These are phyloP conservation scores for Calonectria montana DNA, from an alignment of 2,329 filamentous ascomycete species.

Conservation along the genomic window DNA sequence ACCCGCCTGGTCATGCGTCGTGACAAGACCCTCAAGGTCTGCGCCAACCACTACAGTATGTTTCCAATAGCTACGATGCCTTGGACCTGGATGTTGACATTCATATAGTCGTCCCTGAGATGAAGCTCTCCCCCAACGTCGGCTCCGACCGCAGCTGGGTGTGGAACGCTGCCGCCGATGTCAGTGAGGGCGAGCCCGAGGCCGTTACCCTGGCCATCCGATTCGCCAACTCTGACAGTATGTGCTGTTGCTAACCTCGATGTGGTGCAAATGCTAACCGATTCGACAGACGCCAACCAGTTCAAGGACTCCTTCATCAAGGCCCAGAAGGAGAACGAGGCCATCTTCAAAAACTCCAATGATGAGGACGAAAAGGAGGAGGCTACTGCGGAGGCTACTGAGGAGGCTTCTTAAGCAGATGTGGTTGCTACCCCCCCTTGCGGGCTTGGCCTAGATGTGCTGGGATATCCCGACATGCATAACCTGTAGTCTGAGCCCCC, in stretches of 20 bases:
- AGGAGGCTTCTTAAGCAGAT: constrained; percentile 35
- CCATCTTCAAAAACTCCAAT: constrained; percentile 73
- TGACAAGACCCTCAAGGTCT: constrained; percentile 99
- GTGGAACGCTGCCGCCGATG: constrained; percentile 97
- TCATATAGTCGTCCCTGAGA: constrained; percentile 87
- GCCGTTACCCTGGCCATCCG: constrained; percentile 95
- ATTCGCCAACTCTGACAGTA: constrained; percentile 97
- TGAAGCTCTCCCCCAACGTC: constrained; percentile 98
- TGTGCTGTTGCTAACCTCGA: constrained; percentile 50
- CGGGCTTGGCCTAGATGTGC: constrained; percentile 25
- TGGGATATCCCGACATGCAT: constrained; percentile 6
- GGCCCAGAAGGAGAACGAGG: constrained; percentile 96
- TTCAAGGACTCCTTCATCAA: constrained; percentile 99
- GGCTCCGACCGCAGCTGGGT: constrained; percentile 99
- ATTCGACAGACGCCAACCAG: constrained; percentile 83
- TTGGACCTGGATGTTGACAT: constrained; percentile 6
- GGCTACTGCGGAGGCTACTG: neutral
- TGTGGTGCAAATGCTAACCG: constrained; percentile 22
- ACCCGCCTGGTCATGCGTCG: constrained; percentile 97
- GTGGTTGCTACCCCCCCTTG: constrained; percentile 17
- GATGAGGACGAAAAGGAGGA: constrained; percentile 42
- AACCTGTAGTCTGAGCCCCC: constrained; percentile 21
- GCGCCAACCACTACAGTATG: constrained; percentile 99
- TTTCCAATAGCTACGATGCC: constrained; percentile 28
- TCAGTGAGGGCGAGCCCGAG: constrained; percentile 97